Evolutionary conservation across 768 basidiomycete species (phyloP).

Genomic region (Mrakia frigida): DNA sequence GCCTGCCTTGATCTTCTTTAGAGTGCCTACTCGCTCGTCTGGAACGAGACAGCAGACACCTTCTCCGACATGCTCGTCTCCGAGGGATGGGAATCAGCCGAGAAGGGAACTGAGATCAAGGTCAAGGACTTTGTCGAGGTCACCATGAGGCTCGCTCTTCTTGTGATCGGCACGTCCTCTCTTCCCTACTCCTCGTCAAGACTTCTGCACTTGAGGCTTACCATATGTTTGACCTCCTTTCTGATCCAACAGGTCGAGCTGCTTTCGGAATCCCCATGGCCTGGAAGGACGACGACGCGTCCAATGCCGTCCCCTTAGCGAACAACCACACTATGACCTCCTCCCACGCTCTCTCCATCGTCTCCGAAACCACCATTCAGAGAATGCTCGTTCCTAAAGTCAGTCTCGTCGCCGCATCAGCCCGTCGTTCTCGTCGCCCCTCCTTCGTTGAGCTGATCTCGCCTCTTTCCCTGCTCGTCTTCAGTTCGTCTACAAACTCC

Average conservation of each 20-base stretch:
- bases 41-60: neutral
- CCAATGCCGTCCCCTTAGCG: neutral
- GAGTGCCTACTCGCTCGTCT: constrained; percentile 16
- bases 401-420: neutral
- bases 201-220: neutral
- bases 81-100: neutral
- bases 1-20: neutral
- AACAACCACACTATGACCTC: constrained; percentile 12
- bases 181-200: neutral
- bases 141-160: constrained; percentile 16
- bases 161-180: constrained; percentile 9
- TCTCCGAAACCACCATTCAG: neutral
- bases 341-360: constrained; percentile 10
- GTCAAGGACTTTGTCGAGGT: constrained; percentile 11
- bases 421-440: neutral
- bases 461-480: neutral
- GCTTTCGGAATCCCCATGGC: constrained; percentile 22
- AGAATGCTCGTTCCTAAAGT: constrained; percentile 7
- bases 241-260: neutral
- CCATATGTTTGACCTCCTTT: neutral
- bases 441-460: neutral
- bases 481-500: constrained; percentile 3
- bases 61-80: constrained; percentile 18
- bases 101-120: constrained; percentile 8
- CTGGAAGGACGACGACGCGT: constrained; percentile 2